Evolutionary conservation across 345 rosid genomes (phyloP), one percentile per base, ranked within the genome.

Genomic region (Citrus mangshanensis): DNA sequence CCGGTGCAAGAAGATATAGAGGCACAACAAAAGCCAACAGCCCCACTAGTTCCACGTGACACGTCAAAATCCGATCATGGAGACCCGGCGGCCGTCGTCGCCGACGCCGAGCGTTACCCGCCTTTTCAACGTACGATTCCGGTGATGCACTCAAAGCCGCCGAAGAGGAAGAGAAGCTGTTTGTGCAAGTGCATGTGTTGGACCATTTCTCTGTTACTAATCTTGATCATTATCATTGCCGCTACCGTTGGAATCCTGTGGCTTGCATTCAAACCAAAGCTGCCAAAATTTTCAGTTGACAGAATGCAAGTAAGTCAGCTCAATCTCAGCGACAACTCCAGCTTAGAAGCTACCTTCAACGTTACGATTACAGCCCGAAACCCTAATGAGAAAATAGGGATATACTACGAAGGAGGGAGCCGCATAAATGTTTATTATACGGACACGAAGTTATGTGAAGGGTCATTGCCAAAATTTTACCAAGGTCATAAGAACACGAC

Each of bases 401-500:
- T 95, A 34, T 92, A 91, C 71, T 95, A 95, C 71, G 95, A 91
- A 67, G 87, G 89, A 0, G 97, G 98, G n/a, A 95, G 98, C 87
- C 85, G 46, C 35, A 87, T 95, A 37, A 84, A 87, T 34, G 97
- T 87, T 34, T 91, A 80, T 71, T 92, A 88, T 84, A 49, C 65
- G 7, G 88, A 85, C 19, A 84, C 92, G 4, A 76, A 82, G 58
- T 84, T 95, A 6, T 87, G 94, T 34, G 79, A 91, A 74, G 97
- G 98, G 5, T 82, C 98, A 4, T 77, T 93, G 62, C 98, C 98
- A 0, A 91, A 89, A 81, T 95, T 95, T 81, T 95, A 93, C 83
- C 98, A 95, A 74, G 98, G 98, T n/a, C 95, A 95, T 76, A 75
- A 75, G 84, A 95, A 92, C 78, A 93, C 95, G 16, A 93, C 98